phyloP scores from a whole-genome alignment of 164 flowering plant genomes.

The Echeveria elegans region DNA sequence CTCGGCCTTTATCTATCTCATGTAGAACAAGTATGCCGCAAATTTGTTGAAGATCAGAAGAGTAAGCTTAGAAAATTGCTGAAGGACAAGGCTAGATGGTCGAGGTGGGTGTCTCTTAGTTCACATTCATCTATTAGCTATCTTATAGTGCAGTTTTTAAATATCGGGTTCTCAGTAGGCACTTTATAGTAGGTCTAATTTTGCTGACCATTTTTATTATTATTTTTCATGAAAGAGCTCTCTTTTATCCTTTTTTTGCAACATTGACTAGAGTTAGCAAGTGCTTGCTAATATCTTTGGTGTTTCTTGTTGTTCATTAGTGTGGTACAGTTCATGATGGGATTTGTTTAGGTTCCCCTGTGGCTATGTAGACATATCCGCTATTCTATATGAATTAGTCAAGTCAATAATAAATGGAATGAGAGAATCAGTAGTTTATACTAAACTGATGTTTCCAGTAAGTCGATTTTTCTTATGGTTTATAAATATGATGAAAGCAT shows the following conservation, averaged over 20 bases:
- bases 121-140: not conserved
- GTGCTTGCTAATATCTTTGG: not conserved
- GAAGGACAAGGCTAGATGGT: constrained; percentile 81
- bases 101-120: constrained; percentile 40
- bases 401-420: not conserved
- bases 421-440: not conserved
- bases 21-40: constrained; percentile 81
- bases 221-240: not conserved
- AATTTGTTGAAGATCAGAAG: constrained; percentile 77
- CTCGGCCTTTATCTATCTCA: constrained; percentile 77
- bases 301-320: not conserved
- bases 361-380: not conserved
- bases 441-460: not conserved
- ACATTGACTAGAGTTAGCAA: not conserved
- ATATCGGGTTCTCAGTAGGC: not conserved
- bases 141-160: not conserved
- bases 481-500: not conserved
- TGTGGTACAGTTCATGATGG: not conserved
- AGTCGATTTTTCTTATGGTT: not conserved
- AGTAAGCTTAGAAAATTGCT: constrained; percentile 69
- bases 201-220: not conserved
- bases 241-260: not conserved
- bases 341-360: not conserved
- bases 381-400: not conserved
- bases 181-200: not conserved